Evolutionary conservation across 202 grass and related monocot species (phyloP).

Genomic region (Saccharum hybrid): DNA sequence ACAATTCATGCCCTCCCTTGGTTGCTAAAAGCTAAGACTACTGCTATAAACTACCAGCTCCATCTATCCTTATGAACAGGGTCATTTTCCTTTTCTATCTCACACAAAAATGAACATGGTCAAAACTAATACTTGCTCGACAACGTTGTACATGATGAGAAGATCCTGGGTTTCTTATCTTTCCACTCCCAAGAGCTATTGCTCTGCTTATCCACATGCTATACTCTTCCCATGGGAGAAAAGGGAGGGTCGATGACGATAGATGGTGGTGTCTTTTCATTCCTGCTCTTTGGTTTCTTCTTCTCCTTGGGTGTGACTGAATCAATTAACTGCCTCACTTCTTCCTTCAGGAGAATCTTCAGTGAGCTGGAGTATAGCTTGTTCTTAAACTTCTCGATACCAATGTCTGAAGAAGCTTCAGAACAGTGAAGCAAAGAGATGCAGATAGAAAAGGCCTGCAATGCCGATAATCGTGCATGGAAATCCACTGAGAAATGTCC

Average conservation of each 20-base stretch:
- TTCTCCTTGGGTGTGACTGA: conserved; percentile 73
- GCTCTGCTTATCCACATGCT: conserved; percentile 29
- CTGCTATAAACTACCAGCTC: conserved; percentile 37
- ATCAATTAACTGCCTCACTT: conserved; percentile 82
- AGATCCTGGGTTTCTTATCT: background rate
- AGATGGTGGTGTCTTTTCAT: conserved; percentile 60
- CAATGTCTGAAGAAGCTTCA: conserved; percentile 66
- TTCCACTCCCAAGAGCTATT: conserved; percentile 5
- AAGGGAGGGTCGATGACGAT: conserved; percentile 59
- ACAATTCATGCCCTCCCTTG: conserved; percentile 4
- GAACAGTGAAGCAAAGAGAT: conserved; percentile 83
- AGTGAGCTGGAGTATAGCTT: conserved; percentile 83
- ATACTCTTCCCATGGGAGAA: conserved; percentile 95
- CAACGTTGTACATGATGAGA: conserved; percentile 24
- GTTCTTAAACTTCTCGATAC: conserved; percentile 75
- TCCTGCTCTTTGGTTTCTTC: conserved; percentile 64
- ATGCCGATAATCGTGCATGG: conserved; percentile 73
- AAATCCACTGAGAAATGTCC: conserved; percentile 78
- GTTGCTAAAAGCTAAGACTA: conserved; percentile 41
- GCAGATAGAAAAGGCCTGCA: conserved; percentile 91
- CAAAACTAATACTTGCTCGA: background rate
- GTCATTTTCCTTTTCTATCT: background rate
- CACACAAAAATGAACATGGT: conserved; percentile 14
- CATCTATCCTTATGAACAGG: conserved; percentile 48
- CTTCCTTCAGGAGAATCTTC: conserved; percentile 84